Evolutionary conservation across 768 basidiomycete species (phyloP).

Genomic region (Epithele typhae): DNA sequence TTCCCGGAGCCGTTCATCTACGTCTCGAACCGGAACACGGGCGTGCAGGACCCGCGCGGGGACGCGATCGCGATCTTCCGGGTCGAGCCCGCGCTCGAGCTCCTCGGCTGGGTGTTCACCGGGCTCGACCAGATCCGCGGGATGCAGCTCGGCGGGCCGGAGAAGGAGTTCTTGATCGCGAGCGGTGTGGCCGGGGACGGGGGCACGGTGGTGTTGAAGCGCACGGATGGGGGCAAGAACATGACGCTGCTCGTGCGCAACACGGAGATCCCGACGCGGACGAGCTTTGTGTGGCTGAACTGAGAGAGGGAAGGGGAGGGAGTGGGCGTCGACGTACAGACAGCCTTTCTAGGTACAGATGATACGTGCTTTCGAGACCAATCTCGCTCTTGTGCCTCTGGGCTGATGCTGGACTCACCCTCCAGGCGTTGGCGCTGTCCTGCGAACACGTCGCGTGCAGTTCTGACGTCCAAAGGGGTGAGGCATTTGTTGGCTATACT

Average conservation of each 20-base stretch:
- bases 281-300: constrained; percentile 49
- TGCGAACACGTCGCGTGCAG: too few species aligned
- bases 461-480: too few species aligned
- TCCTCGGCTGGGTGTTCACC: constrained; percentile 55
- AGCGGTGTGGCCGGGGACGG: constrained; percentile 48
- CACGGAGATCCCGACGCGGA: constrained; percentile 44
- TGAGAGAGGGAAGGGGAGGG: neutral
- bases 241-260: constrained; percentile 52
- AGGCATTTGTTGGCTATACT: too few species aligned
- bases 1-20: constrained; percentile 59
- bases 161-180: constrained; percentile 52
- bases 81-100: constrained; percentile 37
- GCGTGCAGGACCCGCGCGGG: constrained; percentile 44
- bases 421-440: too few species aligned
- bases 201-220: constrained; percentile 54
- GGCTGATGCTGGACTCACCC: too few species aligned
- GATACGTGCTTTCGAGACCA: too few species aligned
- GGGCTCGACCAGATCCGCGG: constrained; percentile 61
- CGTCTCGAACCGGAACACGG: constrained; percentile 63
- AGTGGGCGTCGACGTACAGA: too few species aligned
- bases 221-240: constrained; percentile 49
- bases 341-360: too few species aligned
- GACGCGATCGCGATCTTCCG: constrained; percentile 65
- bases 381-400: too few species aligned
- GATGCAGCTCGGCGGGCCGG: constrained; percentile 51